Evolutionary conservation across 2,329 filamentous ascomycete genomes (phyloP), one percentile per base, ranked within the genome.

Genomic region (Camptophora hylomeconis): DNA sequence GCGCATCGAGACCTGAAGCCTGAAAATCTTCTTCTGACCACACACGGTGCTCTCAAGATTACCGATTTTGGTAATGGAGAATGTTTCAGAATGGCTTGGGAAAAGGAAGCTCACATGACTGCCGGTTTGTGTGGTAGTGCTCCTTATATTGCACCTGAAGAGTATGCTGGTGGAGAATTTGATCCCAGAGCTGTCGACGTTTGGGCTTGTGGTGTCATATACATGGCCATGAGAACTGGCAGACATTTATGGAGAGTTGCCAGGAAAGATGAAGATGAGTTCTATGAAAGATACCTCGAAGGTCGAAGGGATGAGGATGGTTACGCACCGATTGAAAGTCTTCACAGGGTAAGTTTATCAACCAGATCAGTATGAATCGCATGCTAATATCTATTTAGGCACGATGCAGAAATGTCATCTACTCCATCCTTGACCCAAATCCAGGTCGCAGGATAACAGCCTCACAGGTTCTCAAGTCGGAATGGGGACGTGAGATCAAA

Each of bases 41-140:
- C 81, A 0, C 82, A 86, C 41, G 89, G 89, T 33, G 81, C 75
- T 9, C 72, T 98, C 44, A 98, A 98, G 51, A 98, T 98, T 41
- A 95, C 89, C 16, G 89, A 98, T 53, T 98, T 98, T 46, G 89
- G 89, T 38, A 98, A 98, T 46, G 89, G 89, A 47, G 89, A 98
- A 57, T 98, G 89, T 57, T 98, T 98, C 69, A 79, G 89, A 32
- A 95, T 95, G 87, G 89, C 89, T 2, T 98, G 89, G 89, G 89
- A 98, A 56, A 89, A 84, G 30, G 86, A 95, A 54, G 80, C 89
- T 12, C 89, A 95, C 56, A 94, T 95, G 86, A 93, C 92, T 3
- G 87, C 84, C 21, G 89, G 89, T 23, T 73, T 98, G 8, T 98
- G 89, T 54, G 89, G 89, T 21, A 94, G 86, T 9, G 89, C 87